Percentiles rank a stretch among this genome's conserved stretches.
phyloP scores from a whole-genome alignment of 352 stramenopile genomes.

The Pythium rhizo-oryzae region DNA sequence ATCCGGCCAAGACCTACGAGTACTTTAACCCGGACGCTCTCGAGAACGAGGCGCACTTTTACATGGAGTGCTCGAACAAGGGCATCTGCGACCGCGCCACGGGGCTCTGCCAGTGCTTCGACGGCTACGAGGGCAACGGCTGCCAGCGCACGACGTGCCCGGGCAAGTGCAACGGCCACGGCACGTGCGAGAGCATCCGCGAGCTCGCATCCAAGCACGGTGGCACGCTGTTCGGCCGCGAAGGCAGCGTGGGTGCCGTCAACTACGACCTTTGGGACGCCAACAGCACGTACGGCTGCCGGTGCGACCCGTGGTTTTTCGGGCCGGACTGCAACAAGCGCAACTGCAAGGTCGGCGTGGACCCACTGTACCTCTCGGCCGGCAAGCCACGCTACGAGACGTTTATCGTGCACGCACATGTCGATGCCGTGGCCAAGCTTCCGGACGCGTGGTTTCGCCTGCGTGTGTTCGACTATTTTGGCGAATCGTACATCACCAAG shows the following conservation, averaged over 20 bases:
- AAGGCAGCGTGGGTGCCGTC: constrained; percentile 24
- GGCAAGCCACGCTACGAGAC: constrained; percentile 46
- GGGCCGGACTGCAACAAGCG: constrained; percentile 82
- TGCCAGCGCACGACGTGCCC: constrained; percentile 81
- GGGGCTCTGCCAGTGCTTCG: constrained; percentile 89
- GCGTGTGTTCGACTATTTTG: constrained; percentile 68
- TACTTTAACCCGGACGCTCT: constrained; percentile 61
- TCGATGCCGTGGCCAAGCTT: too few species aligned
- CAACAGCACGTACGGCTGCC: constrained; percentile 83
- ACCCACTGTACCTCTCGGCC: constrained; percentile 57
- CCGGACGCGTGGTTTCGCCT: constrained; percentile 38
- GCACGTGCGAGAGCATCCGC: constrained; percentile 72
- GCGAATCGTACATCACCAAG: constrained; percentile 66
- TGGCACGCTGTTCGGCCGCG: constrained; percentile 44
- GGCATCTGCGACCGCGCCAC: constrained; percentile 88
- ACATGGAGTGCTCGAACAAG: constrained; percentile 95
- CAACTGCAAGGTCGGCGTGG: constrained; percentile 69
- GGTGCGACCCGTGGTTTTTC: constrained; percentile 87
- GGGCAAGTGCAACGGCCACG: constrained; percentile 70
- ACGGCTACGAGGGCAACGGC: constrained; percentile 87
- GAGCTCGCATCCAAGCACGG: constrained; percentile 55
- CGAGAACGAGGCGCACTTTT: constrained; percentile 80
- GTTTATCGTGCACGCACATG: constrained; percentile 50
- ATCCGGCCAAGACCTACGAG: constrained; percentile 69
- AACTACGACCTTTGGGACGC: constrained; percentile 83